These are phyloP conservation scores for Pavlovales sp. DNA, from an alignment of 208 protist species.

Conservation along the genomic window DNA sequence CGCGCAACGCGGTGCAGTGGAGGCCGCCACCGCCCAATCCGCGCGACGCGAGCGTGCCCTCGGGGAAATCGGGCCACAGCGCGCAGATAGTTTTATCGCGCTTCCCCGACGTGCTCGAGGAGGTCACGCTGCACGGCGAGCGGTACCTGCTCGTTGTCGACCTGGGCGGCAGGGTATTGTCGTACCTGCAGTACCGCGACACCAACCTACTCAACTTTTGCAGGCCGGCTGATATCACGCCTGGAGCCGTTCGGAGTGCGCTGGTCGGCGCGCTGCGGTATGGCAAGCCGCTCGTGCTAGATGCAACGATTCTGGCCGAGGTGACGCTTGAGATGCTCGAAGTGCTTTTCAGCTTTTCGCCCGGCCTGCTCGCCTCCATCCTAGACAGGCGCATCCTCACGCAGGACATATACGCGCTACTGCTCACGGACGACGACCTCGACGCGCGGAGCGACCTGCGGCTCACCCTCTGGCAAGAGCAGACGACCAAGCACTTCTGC, in stretches of 20 bases:
- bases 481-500: background rate
- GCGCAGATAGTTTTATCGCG: background rate
- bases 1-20: background rate
- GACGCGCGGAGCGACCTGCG: background rate
- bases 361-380: no score
- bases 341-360: background rate
- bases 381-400: background rate
- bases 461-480: background rate
- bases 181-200: background rate
- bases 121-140: background rate
- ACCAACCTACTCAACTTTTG: background rate
- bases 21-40: background rate
- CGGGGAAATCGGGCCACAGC: background rate
- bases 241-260: background rate
- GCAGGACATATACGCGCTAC: background rate
- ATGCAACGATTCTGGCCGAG: background rate
- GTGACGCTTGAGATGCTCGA: background rate
- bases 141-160: background rate
- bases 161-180: background rate
- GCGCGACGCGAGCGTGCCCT: background rate
- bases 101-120: background rate
- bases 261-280: background rate
- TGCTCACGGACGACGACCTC: background rate
- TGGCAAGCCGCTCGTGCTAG: background rate
- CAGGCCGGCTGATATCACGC: background rate